Evolutionary conservation across 768 basidiomycete genomes (phyloP).

Genomic region (Collybia mongolica): DNA sequence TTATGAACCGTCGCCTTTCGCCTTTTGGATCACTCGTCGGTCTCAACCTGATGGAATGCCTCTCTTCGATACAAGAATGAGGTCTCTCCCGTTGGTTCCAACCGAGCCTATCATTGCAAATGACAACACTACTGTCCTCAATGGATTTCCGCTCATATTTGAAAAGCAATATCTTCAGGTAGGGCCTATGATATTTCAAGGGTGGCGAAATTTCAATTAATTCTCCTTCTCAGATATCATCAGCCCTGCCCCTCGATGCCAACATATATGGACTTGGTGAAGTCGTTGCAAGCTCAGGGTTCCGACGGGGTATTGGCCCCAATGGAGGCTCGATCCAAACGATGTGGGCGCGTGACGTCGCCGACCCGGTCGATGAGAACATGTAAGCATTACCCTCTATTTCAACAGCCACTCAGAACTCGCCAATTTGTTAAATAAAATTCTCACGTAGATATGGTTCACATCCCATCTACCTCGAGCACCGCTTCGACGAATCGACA

Average conservation of each 20-base stretch:
- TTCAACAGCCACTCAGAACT: no score
- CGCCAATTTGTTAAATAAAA: not conserved
- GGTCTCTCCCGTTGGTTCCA: constrained; percentile 60
- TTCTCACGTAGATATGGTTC: constrained; percentile 55
- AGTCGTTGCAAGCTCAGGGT: constrained; percentile 65
- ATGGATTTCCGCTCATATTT: constrained; percentile 71
- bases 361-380: constrained; percentile 67
- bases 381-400: constrained; percentile 37
- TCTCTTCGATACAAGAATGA: constrained; percentile 68
- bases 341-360: constrained; percentile 62
- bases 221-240: constrained; percentile 44
- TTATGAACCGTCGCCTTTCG: constrained; percentile 61
- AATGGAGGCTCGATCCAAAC: constrained; percentile 64
- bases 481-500: constrained; percentile 56
- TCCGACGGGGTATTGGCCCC: constrained; percentile 57
- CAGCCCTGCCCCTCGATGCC: constrained; percentile 60
- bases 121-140: constrained; percentile 54
- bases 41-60: constrained; percentile 51
- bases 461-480: constrained; percentile 72
- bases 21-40: constrained; percentile 78
- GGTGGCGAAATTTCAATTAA: not conserved
- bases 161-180: constrained; percentile 82
- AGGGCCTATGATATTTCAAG: not conserved
- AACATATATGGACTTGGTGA: constrained; percentile 84
- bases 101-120: constrained; percentile 51